Evolutionary conservation across 129 eudicot species (phyloP).

Genomic region (Chrysanthemum makinoi): DNA sequence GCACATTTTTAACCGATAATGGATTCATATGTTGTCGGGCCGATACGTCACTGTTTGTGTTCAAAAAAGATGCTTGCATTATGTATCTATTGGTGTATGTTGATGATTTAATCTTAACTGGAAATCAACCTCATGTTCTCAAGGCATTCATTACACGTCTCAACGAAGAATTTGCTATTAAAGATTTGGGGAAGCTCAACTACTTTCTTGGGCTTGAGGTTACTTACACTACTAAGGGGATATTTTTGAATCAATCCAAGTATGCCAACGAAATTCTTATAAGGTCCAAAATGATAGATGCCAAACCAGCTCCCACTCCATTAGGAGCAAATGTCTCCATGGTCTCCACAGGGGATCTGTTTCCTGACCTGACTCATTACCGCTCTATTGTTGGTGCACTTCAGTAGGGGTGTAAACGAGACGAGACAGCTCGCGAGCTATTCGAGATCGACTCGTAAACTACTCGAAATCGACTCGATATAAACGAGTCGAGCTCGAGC

Average conservation of each 20-base stretch:
- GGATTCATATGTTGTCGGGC: neutral
- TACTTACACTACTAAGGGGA: too few relatives aligned
- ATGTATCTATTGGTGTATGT: conserved; percentile 2
- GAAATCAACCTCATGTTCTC: neutral
- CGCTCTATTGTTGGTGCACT: neutral
- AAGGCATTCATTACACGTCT: neutral
- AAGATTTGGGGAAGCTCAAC: neutral
- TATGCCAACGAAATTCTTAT: neutral
- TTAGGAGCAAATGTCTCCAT: neutral
- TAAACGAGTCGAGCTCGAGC: too few relatives aligned
- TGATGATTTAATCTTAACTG: conserved; percentile 8
- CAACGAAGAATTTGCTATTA: conserved; percentile 2
- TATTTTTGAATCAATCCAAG: neutral
- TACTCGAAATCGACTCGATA: too few relatives aligned
- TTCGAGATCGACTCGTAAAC: too few relatives aligned
- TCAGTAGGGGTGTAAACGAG: too few relatives aligned
- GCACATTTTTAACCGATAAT: neutral
- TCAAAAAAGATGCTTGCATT: neutral
- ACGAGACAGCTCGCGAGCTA: too few relatives aligned
- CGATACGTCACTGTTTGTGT: neutral
- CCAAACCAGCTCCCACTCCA: neutral
- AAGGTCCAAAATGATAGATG: neutral
- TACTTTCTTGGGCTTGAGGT: conserved; percentile 11
- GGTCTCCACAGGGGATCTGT: neutral
- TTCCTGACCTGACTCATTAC: neutral